Base-by-base conservation (phyloP, 164 flowering plant species). In the Kingdonia uniflora region DNA sequence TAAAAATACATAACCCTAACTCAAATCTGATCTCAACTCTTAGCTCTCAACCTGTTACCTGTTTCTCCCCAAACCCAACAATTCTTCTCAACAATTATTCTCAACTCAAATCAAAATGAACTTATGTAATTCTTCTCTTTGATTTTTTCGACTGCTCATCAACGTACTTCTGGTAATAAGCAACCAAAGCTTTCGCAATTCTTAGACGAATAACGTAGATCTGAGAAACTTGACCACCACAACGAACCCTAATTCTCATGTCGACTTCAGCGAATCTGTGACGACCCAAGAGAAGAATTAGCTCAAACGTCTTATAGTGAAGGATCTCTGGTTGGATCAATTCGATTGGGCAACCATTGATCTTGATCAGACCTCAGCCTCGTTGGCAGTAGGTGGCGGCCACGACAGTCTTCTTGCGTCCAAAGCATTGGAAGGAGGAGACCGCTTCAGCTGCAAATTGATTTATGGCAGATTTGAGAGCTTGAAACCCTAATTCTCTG, bases 211-310 rank as follows among this genome's bases (percentile, higher is more conserved):
- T 61, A 2, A 57, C 64, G 19, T 61, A 61, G 47, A 61, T 61
- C 58, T 61, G 64, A 1, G 58, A 54, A 19, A 58, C 54, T 25
- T 61, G 64, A 7, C 64, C 64, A 20, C 64, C 64, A 14, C 64
- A 57, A 23, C 65, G 59, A n/a, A 62, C 65, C 44, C 65, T 55
- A 37, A 62, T 62, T 49, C 65, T 55, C 65, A 62, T 62, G 17
- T 62, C 65, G 1, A 62, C 65, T 0, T 59, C 65, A 7, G 65
- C 55, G 12, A 62, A 62, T 0, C 58, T 52, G 0, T 61, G 58
- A 17, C 64, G 64, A 26, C 64, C 64, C 12, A 61, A 46, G 1
- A 61, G 26, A 14, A 61, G 57, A 19, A 61, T 20, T 14, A 57
- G 64, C 17, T 61, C 64, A 25, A 19, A 49, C 5, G 59, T 59